phyloP scores from a whole-genome alignment of 192 early-diverging fungal genomes.

The Haplosporangium gracile region DNA sequence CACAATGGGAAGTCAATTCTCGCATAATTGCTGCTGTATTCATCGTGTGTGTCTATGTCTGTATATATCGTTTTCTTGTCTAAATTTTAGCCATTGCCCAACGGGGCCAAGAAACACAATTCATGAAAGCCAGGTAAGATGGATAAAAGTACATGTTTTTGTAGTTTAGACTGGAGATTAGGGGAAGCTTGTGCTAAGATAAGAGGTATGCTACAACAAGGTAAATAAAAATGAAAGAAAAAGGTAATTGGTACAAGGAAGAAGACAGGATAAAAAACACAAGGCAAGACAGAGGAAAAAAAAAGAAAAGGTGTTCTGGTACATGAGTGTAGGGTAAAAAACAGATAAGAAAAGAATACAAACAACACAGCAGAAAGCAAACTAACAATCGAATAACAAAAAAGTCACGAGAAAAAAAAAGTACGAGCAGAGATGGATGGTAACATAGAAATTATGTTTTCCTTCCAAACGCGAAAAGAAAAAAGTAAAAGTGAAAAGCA shows the following conservation, averaged over 20 bases:
- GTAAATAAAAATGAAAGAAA: not conserved
- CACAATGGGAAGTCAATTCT: not conserved
- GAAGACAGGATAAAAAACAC: slow-evolving; percentile 15
- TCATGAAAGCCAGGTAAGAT: not conserved
- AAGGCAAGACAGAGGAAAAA: not conserved
- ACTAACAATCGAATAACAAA: slow-evolving; percentile 7
- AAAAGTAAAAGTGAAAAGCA: not conserved
- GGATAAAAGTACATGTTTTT: slow-evolving; percentile 7
- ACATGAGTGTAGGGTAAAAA: slow-evolving; percentile 1
- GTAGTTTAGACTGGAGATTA: slow-evolving; percentile 6
- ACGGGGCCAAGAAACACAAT: not conserved
- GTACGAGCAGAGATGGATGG: not conserved
- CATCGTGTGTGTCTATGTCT: not conserved
- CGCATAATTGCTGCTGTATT: too few species aligned
- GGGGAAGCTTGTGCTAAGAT: slow-evolving; percentile 2
- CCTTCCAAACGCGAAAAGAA: slow-evolving; percentile 7
- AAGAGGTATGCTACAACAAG: not conserved
- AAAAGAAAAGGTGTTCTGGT: not conserved
- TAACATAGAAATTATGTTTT: not conserved
- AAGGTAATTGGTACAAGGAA: not conserved
- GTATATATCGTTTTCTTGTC: not conserved
- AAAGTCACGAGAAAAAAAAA: not conserved
- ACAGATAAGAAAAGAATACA: not conserved
- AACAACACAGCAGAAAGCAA: not conserved
- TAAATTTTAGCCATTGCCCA: not conserved